phyloP scores from a whole-genome alignment of 257 asterid species.

The Nicotiana noctiflora region DNA sequence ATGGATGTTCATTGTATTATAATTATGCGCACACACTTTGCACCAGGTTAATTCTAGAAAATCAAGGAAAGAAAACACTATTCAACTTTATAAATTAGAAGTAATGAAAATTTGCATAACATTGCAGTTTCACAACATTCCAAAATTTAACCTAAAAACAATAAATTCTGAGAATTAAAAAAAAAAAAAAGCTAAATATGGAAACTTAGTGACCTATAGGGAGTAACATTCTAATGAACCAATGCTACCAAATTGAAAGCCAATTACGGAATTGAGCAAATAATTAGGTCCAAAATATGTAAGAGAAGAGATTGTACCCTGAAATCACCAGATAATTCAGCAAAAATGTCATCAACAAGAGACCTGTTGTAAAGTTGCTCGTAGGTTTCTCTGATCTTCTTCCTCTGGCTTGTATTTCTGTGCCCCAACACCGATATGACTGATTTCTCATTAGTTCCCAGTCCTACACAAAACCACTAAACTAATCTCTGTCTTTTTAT shows the following conservation, averaged over 20 bases:
- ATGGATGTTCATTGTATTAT: not conserved
- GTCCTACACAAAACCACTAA: conserved; percentile 31
- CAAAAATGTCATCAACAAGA: conserved; percentile 38
- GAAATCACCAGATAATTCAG: conserved; percentile 78
- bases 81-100: not conserved
- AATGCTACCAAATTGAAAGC: not conserved
- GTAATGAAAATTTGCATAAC: not conserved
- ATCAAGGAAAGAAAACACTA: not conserved
- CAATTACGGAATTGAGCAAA: not conserved
- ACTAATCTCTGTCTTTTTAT: not conserved
- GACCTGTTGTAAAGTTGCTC: conserved; percentile 48
- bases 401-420: conserved; percentile 60
- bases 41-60: not conserved
- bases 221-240: not conserved
- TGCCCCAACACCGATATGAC: conserved; percentile 52
- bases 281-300: not conserved
- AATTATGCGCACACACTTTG: not conserved
- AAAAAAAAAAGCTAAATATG: not conserved
- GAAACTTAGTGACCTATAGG: not conserved
- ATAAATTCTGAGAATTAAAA: not conserved
- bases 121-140: not conserved
- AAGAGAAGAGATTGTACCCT: conserved; percentile 30
- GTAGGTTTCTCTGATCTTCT: conserved; percentile 50
- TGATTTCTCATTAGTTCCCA: conserved; percentile 65
- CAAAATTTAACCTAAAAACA: not conserved